Evolutionary conservation across 352 stramenopile species (phyloP).

Genomic region (Pythium plurisporium): DNA sequence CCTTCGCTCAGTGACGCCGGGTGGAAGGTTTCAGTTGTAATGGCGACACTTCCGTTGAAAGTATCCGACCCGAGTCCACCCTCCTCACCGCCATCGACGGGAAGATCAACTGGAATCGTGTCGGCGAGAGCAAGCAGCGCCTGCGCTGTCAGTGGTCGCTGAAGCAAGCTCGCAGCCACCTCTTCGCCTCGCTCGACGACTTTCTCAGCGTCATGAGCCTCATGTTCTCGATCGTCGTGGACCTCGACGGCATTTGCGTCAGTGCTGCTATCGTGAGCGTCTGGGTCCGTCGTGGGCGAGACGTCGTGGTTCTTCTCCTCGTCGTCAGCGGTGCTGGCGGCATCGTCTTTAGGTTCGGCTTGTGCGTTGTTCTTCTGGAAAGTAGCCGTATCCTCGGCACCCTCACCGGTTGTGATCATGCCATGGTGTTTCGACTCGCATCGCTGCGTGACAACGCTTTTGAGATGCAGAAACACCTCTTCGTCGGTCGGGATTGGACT

Average conservation of each 20-base stretch:
- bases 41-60: too few relatives aligned
- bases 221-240: not conserved
- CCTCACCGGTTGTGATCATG: not conserved
- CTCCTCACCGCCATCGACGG: not conserved
- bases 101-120: not conserved
- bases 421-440: slow-evolving; percentile 10
- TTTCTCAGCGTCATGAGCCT: too few relatives aligned
- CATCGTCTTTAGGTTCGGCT: not conserved
- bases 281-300: not conserved
- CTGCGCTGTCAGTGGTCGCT: slow-evolving; percentile 14
- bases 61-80: too few relatives aligned
- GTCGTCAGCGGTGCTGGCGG: not conserved
- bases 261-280: not conserved
- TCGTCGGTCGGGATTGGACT: slow-evolving; percentile 5
- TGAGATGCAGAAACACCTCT: slow-evolving; percentile 20
- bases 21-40: too few relatives aligned
- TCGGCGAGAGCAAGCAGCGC: slow-evolving; percentile 11
- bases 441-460: slow-evolving; percentile 11
- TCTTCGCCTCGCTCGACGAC: too few relatives aligned
- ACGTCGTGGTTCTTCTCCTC: not conserved
- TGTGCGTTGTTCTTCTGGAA: too few relatives aligned
- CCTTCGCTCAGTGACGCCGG: slow-evolving; percentile 4
- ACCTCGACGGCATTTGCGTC: not conserved
- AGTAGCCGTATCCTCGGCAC: too few relatives aligned
- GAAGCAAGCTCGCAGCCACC: not conserved